Evolutionary conservation across 352 stramenopile species (phyloP).

Genomic region (Phytophthora pinifolia): DNA sequence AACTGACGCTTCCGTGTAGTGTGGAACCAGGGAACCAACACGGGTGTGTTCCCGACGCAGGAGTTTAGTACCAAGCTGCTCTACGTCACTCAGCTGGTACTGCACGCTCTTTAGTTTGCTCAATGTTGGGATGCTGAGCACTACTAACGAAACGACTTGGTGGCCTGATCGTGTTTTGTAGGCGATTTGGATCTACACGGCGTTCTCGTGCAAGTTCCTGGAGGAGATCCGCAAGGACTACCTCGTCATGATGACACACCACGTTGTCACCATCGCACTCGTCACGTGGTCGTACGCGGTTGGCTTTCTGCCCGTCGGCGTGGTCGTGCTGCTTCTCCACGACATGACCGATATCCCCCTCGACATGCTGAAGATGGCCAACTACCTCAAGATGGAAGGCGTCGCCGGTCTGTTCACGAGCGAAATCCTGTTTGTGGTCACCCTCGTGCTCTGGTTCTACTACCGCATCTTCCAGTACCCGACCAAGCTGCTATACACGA

Average conservation of each 20-base stretch:
- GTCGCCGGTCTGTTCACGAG: conserved; percentile 62
- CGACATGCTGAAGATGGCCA: conserved; percentile 90
- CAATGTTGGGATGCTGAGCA: background rate
- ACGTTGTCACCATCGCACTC: conserved; percentile 85
- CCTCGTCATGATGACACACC: conserved; percentile 90
- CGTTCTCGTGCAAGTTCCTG: conserved; percentile 89
- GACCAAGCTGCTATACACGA: conserved; percentile 78
- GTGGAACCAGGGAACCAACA: conserved; percentile 75
- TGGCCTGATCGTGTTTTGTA: conserved; percentile 12
- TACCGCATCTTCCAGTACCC: conserved; percentile 88
- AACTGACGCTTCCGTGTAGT: conserved; percentile 34
- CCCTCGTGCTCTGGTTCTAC: conserved; percentile 78
- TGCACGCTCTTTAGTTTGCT: too few species aligned
- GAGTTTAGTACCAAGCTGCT: conserved; percentile 84
- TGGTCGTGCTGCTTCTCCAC: conserved; percentile 84
- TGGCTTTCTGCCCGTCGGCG: conserved; percentile 80
- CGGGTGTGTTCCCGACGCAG: conserved; percentile 74
- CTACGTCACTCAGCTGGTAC: conserved; percentile 81
- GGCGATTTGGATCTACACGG: conserved; percentile 90
- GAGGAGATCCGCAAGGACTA: conserved; percentile 90
- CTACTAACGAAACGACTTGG: background rate
- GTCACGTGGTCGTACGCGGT: conserved; percentile 84
- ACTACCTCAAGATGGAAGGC: conserved; percentile 89
- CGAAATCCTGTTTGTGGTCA: conserved; percentile 73
- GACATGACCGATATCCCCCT: conserved; percentile 89